phyloP scores from a whole-genome alignment of 495 filamentous ascomycete genomes.

The Lasiosphaeria ovina region DNA sequence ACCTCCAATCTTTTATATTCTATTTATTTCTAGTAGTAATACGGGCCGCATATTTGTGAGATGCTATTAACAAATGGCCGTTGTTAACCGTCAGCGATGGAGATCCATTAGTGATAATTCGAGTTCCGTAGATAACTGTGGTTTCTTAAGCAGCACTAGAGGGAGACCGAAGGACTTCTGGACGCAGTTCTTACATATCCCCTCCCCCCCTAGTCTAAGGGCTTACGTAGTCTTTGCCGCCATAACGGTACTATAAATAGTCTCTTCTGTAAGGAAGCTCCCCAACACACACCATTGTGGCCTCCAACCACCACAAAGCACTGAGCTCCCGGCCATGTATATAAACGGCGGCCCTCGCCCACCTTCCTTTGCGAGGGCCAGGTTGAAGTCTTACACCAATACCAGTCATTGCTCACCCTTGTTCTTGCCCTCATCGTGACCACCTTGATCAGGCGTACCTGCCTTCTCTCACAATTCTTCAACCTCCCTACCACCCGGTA shows the following conservation, averaged over 20 bases:
- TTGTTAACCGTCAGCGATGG: not conserved
- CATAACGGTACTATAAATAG: not conserved
- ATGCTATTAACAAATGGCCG: not conserved
- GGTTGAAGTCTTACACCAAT: too few relatives aligned
- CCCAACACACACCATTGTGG: too few relatives aligned
- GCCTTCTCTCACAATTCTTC: too few relatives aligned
- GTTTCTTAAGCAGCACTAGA: not conserved
- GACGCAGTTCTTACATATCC: not conserved
- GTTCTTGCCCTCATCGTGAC: too few relatives aligned
- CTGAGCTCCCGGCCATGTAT: too few relatives aligned
- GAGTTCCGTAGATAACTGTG: not conserved
- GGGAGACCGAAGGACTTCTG: not conserved
- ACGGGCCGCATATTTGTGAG: not conserved
- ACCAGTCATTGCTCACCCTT: too few relatives aligned
- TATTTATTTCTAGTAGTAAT: not conserved
- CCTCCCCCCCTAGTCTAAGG: not conserved
- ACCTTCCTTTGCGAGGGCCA: too few relatives aligned
- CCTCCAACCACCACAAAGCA: too few relatives aligned
- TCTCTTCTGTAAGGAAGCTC: too few relatives aligned
- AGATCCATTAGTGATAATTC: not conserved
- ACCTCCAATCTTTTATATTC: not conserved
- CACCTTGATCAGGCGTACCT: too few relatives aligned
- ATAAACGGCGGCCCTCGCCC: too few relatives aligned
- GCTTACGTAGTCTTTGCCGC: not conserved
- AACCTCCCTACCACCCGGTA: too few relatives aligned